Base-by-base conservation (phyloP, 192 early-diverging fungal species). In the Linnemannia exigua region DNA sequence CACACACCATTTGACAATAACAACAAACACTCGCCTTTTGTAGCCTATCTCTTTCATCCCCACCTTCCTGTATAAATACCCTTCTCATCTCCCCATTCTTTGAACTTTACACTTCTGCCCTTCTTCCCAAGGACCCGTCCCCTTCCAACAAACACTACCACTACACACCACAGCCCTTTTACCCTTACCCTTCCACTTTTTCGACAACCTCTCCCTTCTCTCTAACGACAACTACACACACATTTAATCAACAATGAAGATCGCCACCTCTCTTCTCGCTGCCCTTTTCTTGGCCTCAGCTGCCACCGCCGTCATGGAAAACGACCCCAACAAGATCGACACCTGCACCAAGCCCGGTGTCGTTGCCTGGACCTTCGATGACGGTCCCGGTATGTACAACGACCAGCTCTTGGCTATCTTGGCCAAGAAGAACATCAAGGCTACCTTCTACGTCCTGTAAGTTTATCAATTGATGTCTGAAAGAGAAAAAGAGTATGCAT, bases 381-480 rank as follows among this genome's bases (percentile, higher is more conserved):
- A 92, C 67, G 91, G 91, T 69, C 89, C 86, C 12, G 77, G 91
- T 37, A 37, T 70, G 15, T 88, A 84, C 77, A 94, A 92, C 67
- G 74, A 81, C 46, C 74, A 79, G 6, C 76, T 95, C 25, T 82
- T 95, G 35, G 89, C 89, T 70, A 71, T 88, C 3, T 84, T 95
- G 48, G 79, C 88, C 41, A 50, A 80, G 44, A 78, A 86, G 22
- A 88, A 91, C 74, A 86, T 95, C 73, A 94, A 93, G 78, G 94
- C 89, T 3, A 94, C 94, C 3, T 95, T 95, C 82, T 94, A 88
- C 78, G 88, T 95, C 35, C 78, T 91, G 78, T 94, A 94, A 67
- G 75, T 74, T 19, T 41, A 0, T 16, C 41, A 3, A 44, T 9
- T 44, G 25, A 19, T 58, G 20, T 19, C 54, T 33, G n/a, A n/a